Evolutionary conservation across 1,139 yeast genomes (phyloP), one percentile per base, ranked within the genome.

Genomic region (Kodamaea ohmeri): DNA sequence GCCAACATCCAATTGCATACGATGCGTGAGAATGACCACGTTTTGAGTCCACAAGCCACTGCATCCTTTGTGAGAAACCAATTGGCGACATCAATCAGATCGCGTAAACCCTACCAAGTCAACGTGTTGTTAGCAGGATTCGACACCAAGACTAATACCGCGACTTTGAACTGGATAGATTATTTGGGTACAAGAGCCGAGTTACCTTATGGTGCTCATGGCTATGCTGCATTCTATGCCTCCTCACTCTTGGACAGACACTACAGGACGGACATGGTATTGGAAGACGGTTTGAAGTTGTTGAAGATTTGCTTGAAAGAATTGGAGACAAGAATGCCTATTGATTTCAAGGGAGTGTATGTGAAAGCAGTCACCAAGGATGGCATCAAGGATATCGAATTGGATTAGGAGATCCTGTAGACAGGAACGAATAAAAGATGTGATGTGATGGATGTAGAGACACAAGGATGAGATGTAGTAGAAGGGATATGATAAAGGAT

Each of bases 171-270:
- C 57, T 89, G 94, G 83, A 86, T 94, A 50, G 99, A 92, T 60
- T 92, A 92, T 60, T 70, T 94, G 53, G 98, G 98, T 3, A 88
- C 98, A 3, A 80, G 83, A 49, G 95, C 83, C 13, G 88, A 83
- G 45, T 71, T 92, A 43, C 97, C 98, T 15, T 92, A 94, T 57
- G 97, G 95, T 9, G 96, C 96, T 2, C 96, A 89, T 56, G 98
- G 98, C 2, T 92, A 94, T 56, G 96, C 98, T 25, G 95, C 95
- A 2, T 94, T 89, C 63, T 92, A 92, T 62, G 82, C 95, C 32
- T 76, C 88, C 60, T 86, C 98, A 3, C 69, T 92, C 47, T 73
- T 94, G 52, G 99, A 92, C 66, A 89, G 84, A 52, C 96, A 90
- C 63, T 89, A 90, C 64, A 76, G 83, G 56, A 76, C 81, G 34